Base-by-base conservation (phyloP, 805 yeast genomes). In the Kodamaea sagamina region DNA sequence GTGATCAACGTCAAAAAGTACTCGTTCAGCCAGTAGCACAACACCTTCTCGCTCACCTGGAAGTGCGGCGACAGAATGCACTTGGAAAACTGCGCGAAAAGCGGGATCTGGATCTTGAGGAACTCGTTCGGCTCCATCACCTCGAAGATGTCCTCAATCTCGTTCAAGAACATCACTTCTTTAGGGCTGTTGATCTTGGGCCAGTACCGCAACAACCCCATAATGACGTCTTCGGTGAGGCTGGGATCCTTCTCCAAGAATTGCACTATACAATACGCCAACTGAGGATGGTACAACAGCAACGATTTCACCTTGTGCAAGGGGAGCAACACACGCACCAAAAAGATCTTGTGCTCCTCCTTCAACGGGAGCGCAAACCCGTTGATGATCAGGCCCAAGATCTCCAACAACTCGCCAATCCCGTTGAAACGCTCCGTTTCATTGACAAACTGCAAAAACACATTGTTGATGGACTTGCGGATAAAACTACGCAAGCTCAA, bases 361-460 rank as follows among this genome's bases (percentile, higher is more conserved):
- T 93, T 93, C 55, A 93, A 77, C 4, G 99, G 99, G 50, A 93
- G 74, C 2, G 99, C 99, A 72, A 93, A 93, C 10, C 99, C 99
- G 66, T 93, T 93, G 59, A 93, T 93, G 57, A 93, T 93, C 13
- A 96, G 86, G 6, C 99, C 99, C 51, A 93, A 76, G 45, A 93
- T 93, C 67, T 93, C 99, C 52, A 93, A 75, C 48, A 93, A 75
- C 69, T 93, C 99, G 7, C 95, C 95, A 46, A 93, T 82, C 51
- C 99, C 99, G 61, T 93, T 92, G 64, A 92, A 93, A 55, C 96
- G 76, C 58, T 88, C 96, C 9, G 98, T 90, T 65, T 93, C 99
- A 68, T 93, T 93, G 40, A 84, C 82, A 68, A 92, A 93, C 62
- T 87, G 96, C 57, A 93, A 73, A 56, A 93, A 93, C 32, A 93